Conservation (phyloP, 768 basidiomycete genomes). For the Auricularia heimuer region DNA sequence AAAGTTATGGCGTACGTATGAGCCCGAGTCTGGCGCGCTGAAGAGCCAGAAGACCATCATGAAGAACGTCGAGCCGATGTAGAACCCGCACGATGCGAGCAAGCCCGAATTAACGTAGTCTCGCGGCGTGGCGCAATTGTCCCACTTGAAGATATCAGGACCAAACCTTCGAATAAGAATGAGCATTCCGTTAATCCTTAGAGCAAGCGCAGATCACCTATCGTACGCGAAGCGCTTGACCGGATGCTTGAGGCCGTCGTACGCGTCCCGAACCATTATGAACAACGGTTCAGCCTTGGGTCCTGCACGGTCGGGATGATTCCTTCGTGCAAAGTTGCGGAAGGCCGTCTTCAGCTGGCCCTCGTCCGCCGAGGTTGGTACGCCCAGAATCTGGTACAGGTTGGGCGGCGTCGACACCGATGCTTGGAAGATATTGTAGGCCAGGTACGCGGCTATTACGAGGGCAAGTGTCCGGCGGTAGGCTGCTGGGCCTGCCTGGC, state of each 20-base stretch:
- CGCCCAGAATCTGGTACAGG: constrained; percentile 68
- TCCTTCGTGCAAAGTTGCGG: constrained; percentile 57
- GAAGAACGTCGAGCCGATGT: constrained; percentile 46
- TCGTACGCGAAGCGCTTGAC: constrained; percentile 78
- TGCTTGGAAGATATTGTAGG: constrained; percentile 50
- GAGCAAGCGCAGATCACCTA: constrained; percentile 31
- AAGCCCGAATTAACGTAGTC: constrained; percentile 66
- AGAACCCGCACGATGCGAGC: constrained; percentile 51
- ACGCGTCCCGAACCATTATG: constrained; percentile 61
- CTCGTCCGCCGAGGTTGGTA: constrained; percentile 54
- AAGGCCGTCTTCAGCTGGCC: constrained; percentile 60
- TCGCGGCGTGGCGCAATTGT: constrained; percentile 50
- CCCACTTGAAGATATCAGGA: constrained; percentile 60
- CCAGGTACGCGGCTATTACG: constrained; percentile 56
- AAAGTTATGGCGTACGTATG: constrained; percentile 44
- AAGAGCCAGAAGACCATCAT: constrained; percentile 57
- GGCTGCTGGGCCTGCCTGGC: constrained; percentile 39
- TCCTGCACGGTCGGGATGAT: constrained; percentile 68
- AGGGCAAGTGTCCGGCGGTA: constrained; percentile 53
- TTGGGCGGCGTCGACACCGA: constrained; percentile 36
- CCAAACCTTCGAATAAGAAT: constrained; percentile 49
- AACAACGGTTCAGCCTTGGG: constrained; percentile 47
- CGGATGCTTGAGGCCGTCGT: constrained; percentile 71
- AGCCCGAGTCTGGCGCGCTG: constrained; percentile 46
- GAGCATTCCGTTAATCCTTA: neutral